Percentiles rank a stretch among this genome's conserved stretches.
Conservation (phyloP, 83 land plant genomes). For the Picea engelmannii region DNA sequence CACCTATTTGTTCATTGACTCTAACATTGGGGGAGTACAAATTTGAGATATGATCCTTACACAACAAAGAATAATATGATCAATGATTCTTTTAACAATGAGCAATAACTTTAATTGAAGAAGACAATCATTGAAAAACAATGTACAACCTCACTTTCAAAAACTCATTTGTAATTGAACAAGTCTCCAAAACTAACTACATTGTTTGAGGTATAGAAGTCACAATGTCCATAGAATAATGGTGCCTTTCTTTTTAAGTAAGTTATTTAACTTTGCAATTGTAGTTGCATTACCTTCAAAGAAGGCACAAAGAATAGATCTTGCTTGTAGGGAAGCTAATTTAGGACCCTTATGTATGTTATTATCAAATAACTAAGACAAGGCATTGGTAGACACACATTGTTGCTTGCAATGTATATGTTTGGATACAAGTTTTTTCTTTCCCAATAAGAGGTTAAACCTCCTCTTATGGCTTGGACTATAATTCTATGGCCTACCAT, state of each 20-base stretch:
- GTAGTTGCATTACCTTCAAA: slow-evolving; percentile 88
- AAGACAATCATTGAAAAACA: slow-evolving; percentile 88
- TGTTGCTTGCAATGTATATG: slow-evolving; percentile 75
- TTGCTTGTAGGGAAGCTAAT: slow-evolving; percentile 78
- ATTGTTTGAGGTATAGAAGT: slow-evolving; percentile 81
- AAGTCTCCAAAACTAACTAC: slow-evolving; percentile 81
- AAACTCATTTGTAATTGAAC: slow-evolving; percentile 81
- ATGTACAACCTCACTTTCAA: slow-evolving; percentile 92
- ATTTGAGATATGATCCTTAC: too few species aligned
- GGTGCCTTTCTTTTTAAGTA: slow-evolving; percentile 90
- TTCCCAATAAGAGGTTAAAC: too few species aligned
- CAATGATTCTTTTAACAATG: too few species aligned
- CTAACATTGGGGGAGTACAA: too few species aligned
- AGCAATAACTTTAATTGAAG: slow-evolving; percentile 88
- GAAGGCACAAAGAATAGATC: slow-evolving; percentile 54
- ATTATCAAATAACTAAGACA: slow-evolving; percentile 92
- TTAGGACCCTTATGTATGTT: slow-evolving; percentile 98
- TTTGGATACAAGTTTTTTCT: slow-evolving; percentile 30
- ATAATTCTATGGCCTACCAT: too few species aligned
- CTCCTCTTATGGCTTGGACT: too few species aligned
- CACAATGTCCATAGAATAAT: slow-evolving; percentile 91
- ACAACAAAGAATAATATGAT: too few species aligned
- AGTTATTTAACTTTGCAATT: slow-evolving; percentile 73
- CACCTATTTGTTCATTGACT: too few species aligned
- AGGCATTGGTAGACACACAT: slow-evolving; percentile 79